Conservation (phyloP, 257 asterid genomes). For the Nicotiana obtusifolia region DNA sequence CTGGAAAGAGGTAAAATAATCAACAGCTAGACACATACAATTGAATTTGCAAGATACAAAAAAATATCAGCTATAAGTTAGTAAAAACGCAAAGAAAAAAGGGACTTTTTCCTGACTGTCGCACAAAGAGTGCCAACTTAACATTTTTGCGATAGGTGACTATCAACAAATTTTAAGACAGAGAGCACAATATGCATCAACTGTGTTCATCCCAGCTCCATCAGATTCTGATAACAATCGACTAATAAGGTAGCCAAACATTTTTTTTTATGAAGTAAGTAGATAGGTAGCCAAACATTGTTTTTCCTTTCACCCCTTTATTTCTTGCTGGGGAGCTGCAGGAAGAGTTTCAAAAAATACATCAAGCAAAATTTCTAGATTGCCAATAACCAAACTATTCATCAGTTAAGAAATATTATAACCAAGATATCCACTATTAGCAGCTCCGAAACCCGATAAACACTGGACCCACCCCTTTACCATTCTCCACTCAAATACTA, state of each 20-base stretch:
- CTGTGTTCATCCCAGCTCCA: neutral
- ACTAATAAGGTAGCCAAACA: neutral
- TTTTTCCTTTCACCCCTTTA: neutral
- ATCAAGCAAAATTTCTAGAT: neutral
- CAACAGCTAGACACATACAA: neutral
- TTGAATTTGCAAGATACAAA: neutral
- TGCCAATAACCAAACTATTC: neutral
- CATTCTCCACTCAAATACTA: neutral
- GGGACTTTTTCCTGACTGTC: neutral
- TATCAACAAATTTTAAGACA: neutral
- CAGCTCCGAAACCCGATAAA: neutral
- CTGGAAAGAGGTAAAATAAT: slow-evolving; percentile 26
- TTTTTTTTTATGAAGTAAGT: neutral
- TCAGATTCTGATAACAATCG: neutral
- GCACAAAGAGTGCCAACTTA: neutral
- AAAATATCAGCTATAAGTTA: neutral
- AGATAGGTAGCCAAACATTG: neutral
- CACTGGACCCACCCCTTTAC: neutral
- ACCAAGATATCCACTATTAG: neutral
- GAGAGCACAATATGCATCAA: neutral
- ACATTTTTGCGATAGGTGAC: neutral
- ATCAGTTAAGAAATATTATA: neutral
- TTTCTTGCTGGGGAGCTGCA: neutral
- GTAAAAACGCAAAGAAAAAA: neutral
- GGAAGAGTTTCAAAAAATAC: neutral